Evolutionary conservation across 495 filamentous ascomycete genomes (phyloP).

Genomic region (Penicillium ucsense): DNA sequence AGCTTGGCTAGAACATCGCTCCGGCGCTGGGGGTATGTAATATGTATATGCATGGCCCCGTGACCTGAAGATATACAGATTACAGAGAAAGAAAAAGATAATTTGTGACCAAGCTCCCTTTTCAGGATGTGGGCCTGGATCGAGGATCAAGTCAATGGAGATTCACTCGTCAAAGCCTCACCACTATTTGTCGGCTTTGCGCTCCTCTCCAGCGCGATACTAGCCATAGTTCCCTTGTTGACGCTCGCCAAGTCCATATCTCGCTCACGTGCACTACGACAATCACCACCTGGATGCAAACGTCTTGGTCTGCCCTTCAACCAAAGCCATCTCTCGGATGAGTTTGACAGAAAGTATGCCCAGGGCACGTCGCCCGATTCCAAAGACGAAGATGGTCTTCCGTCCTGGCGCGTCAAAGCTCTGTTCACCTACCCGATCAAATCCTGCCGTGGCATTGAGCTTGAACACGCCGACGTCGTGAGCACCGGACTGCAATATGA

Average conservation of each 20-base stretch:
- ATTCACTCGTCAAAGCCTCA: too few species aligned
- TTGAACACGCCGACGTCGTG: constrained; percentile 55
- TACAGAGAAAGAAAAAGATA: too few species aligned
- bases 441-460: constrained; percentile 72
- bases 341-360: constrained; percentile 27
- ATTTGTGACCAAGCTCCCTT: too few species aligned
- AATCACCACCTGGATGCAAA: constrained; percentile 23
- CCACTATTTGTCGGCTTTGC: neutral
- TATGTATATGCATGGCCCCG: too few species aligned
- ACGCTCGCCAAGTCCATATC: neutral
- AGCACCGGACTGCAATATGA: constrained; percentile 71
- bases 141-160: too few species aligned
- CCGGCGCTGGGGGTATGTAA: too few species aligned
- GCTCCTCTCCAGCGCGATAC: neutral
- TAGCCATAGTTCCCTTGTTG: constrained; percentile 1
- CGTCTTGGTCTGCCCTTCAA: constrained; percentile 21
- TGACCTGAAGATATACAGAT: too few species aligned
- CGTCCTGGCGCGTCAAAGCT: constrained; percentile 57
- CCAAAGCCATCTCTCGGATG: constrained; percentile 28
- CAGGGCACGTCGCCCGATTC: constrained; percentile 10
- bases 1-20: too few species aligned
- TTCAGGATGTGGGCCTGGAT: too few species aligned
- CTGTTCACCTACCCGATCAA: constrained; percentile 86
- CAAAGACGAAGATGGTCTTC: constrained; percentile 7
- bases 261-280: neutral